Evolutionary conservation across 345 rosid genomes (phyloP), one percentile per base, ranked within the genome.

Genomic region (Sapria himalayana): DNA sequence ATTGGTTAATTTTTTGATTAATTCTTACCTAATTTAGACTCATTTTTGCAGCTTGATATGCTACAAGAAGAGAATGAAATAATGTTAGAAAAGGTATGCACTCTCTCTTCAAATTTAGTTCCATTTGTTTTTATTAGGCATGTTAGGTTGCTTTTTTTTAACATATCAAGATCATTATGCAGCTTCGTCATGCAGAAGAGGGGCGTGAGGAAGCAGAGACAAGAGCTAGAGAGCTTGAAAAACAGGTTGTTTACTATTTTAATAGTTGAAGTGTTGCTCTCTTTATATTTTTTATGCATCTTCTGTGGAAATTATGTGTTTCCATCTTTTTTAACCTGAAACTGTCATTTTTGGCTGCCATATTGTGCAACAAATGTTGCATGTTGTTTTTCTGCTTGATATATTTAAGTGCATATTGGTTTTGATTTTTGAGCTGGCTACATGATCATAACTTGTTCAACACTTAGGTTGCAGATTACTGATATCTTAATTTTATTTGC

Each of bases 201-300:
- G 78, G 64, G 60, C 77, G 67, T 0, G 73, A 68, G 67, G 95
- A 84, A 62, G 77, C 81, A 16, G 96, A 80, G 57, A 80, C 99
- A 34, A 73, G 95, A 66, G 81, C 92, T 16, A 73, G 71, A 62
- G 95, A 80, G 68, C 92, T 91, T 25, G 99, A 91, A 67, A 91
- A 91, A 66, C 99, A 91, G 94, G 99, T 78, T 19, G 15, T n/a
- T n/a, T n/a, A n/a, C n/a, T n/a, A n/a, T n/a, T n/a, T 49, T 29
- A 15, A 13, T 37, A 19, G n/a, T n/a, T n/a, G n/a, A n/a, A n/a
- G n/a, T n/a, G n/a, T n/a, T n/a, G n/a, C n/a, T n/a, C n/a, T n/a
- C n/a, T n/a, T n/a, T n/a, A n/a, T n/a, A n/a, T n/a, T n/a, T n/a
- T n/a, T n/a, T n/a, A n/a, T n/a, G n/a, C n/a, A n/a, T n/a, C n/a